These are phyloP conservation scores for Candida michaelii DNA, from an alignment of 805 yeast genomes.

Conservation along the genomic window DNA sequence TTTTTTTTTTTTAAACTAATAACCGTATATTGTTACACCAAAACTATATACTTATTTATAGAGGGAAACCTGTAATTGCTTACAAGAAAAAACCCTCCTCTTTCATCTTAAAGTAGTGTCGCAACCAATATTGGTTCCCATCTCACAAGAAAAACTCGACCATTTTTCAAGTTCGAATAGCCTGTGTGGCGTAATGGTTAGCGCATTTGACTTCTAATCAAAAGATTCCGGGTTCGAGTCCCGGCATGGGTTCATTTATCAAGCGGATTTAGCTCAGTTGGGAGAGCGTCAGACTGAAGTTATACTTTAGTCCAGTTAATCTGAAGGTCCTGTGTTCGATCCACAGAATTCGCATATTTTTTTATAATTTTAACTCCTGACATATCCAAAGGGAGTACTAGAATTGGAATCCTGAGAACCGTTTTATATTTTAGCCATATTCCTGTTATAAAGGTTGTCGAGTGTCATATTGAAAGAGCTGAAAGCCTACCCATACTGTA, in stretches of 20 bases:
- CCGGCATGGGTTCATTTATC: slow-evolving; percentile 13
- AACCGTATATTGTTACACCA: not conserved
- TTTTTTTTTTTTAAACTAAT: not conserved
- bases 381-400: no score
- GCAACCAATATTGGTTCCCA: no score
- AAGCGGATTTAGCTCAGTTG: slow-evolving; percentile 38
- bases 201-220: slow-evolving; percentile 16
- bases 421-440: not conserved
- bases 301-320: slow-evolving; percentile 38
- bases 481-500: no score
- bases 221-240: slow-evolving; percentile 16
- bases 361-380: slow-evolving; percentile 10
- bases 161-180: not conserved
- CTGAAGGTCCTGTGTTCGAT: slow-evolving; percentile 85
- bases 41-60: no score
- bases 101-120: no score
- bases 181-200: slow-evolving; percentile 17
- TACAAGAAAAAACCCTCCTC: no score
- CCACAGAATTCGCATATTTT: slow-evolving; percentile 62
- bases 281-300: slow-evolving; percentile 41
- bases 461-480: no score
- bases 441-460: no score
- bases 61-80: no score
- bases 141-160: not conserved
- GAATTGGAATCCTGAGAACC: not conserved